Conservation (phyloP, 192 early-diverging fungal species). For the Rhizophagus prolifer region DNA sequence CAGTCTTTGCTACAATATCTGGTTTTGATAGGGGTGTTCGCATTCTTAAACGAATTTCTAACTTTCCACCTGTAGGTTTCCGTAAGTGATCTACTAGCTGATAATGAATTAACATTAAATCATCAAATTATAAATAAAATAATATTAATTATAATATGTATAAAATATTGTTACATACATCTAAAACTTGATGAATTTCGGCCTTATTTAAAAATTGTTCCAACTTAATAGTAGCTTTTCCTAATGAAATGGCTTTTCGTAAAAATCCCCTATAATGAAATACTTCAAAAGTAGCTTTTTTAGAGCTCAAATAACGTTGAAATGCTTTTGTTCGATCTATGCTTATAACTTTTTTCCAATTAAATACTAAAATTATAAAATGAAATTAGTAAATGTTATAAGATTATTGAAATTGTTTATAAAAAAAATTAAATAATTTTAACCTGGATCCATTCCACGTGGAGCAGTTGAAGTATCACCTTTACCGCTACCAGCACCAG, state of each 20-base stretch:
- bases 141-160: neutral
- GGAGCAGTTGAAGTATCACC: constrained; percentile 57
- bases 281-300: constrained; percentile 69
- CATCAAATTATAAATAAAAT: constrained; percentile 14
- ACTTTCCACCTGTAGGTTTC: constrained; percentile 61
- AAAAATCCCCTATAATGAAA: constrained; percentile 64
- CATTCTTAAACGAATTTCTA: constrained; percentile 65
- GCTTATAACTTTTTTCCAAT: constrained; percentile 51
- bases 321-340: constrained; percentile 64
- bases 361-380: constrained; percentile 44
- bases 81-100: constrained; percentile 38
- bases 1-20: constrained; percentile 59
- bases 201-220: constrained; percentile 58
- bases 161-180: constrained; percentile 43
- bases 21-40: constrained; percentile 56
- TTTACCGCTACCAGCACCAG: constrained; percentile 56
- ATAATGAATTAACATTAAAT: constrained; percentile 6
- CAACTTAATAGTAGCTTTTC: constrained; percentile 57
- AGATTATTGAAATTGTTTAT: neutral
- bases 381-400: neutral
- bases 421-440: neutral
- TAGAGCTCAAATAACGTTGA: constrained; percentile 64
- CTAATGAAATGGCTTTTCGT: constrained; percentile 55
- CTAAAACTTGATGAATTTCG: constrained; percentile 64
- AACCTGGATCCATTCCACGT: constrained; percentile 53